A percentile compares a stretch with the other conserved stretches of the same genome.
These are phyloP conservation scores for Perilla frutescens DNA, from an alignment of 257 asterid genomes.

Conservation along the genomic window DNA sequence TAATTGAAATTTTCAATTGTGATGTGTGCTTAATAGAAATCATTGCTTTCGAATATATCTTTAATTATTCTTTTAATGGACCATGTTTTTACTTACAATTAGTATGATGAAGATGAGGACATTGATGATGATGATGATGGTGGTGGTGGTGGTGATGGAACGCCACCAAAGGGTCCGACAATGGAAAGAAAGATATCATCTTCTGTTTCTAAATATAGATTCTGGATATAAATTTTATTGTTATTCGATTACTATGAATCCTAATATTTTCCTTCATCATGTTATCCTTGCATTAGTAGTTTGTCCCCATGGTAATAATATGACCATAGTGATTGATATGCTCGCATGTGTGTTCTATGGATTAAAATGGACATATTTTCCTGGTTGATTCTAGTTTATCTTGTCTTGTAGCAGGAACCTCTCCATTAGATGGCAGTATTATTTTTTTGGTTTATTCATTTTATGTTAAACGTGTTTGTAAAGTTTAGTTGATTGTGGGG, in stretches of 20 bases:
- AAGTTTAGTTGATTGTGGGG: conserved; percentile 16
- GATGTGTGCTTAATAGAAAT: conserved; percentile 17
- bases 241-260: conserved; percentile 1
- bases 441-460: conserved; percentile 22
- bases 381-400: conserved; percentile 16
- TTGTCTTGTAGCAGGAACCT: conserved; percentile 4
- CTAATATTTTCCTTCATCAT: background rate
- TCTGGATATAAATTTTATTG: conserved; percentile 1
- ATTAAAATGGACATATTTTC: conserved; percentile 17
- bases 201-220: conserved; percentile 29
- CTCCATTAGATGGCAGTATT: background rate
- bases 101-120: conserved; percentile 57
- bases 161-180: conserved; percentile 61
- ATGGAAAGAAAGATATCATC: conserved; percentile 65
- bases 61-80: background rate
- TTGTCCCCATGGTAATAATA: too few relatives aligned
- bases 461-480: conserved; percentile 18
- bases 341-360: conserved; percentile 16
- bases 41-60: conserved; percentile 12
- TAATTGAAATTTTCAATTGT: background rate
- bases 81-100: conserved; percentile 6
- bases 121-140: conserved; percentile 46
- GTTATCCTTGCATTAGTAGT: too few relatives aligned
- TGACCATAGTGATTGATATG: too few relatives aligned
- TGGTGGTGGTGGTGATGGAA: too few relatives aligned